Evolutionary conservation across 106 monocot genomes (phyloP).

Genomic region (Phalaenopsis equestris): DNA sequence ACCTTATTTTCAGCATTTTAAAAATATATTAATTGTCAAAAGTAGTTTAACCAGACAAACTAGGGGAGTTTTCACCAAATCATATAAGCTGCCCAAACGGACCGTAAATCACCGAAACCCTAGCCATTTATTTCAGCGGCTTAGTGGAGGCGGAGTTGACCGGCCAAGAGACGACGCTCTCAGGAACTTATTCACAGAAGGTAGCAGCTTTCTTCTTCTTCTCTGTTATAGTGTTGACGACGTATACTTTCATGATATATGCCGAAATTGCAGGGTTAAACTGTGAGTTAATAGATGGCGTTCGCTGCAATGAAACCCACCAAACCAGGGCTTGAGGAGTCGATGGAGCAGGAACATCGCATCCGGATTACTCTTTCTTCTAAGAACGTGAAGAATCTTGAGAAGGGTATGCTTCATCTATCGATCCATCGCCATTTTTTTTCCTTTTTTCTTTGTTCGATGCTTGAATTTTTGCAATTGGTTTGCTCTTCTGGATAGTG

Average conservation of each 20-base stretch:
- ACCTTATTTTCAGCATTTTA: no score
- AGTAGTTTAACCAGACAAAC: no score
- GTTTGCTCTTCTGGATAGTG: slow-evolving; percentile 17
- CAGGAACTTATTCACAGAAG: background rate
- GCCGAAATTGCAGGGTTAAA: background rate
- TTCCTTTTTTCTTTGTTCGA: background rate
- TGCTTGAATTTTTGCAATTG: background rate
- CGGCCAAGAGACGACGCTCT: background rate
- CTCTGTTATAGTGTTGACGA: background rate
- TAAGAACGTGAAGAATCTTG: slow-evolving; percentile 81
- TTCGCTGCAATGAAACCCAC: slow-evolving; percentile 57
- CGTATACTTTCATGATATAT: background rate
- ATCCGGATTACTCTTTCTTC: slow-evolving; percentile 85
- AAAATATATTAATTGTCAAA: no score
- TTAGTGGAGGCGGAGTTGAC: background rate
- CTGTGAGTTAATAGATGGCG: slow-evolving; percentile 21
- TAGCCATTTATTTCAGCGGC: background rate
- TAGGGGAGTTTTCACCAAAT: no score
- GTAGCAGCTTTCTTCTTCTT: background rate
- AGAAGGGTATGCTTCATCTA: slow-evolving; percentile 48
- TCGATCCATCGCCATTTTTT: background rate
- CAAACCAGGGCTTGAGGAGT: slow-evolving; percentile 57
- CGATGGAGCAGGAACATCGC: slow-evolving; percentile 56
- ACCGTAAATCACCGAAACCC: background rate
- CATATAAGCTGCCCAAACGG: no score